Evolutionary conservation across 2,329 filamentous ascomycete genomes (phyloP).

Genomic region (Orbilia blumenaviensis): DNA sequence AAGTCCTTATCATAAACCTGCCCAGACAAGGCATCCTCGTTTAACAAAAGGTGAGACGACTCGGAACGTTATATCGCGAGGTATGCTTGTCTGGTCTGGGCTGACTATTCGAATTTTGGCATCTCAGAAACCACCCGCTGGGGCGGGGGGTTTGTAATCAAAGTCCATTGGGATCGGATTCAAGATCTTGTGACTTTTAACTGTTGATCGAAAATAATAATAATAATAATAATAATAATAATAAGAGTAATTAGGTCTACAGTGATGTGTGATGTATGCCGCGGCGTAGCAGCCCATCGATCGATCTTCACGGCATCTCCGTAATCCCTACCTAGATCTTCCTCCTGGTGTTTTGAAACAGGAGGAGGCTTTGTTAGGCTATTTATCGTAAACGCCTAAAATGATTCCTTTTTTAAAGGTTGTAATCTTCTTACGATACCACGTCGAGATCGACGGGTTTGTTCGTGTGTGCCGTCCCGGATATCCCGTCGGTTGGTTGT

Average conservation of each 20-base stretch:
- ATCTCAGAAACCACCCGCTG: slow-evolving; percentile 10
- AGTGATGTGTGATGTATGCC: too few species aligned
- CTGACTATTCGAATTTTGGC: slow-evolving; percentile 32
- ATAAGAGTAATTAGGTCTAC: too few species aligned
- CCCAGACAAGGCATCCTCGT: slow-evolving; percentile 10
- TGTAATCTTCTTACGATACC: background rate
- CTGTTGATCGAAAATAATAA: too few species aligned
- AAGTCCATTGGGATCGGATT: slow-evolving; percentile 1
- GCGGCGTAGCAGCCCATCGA: too few species aligned
- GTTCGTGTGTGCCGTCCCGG: slow-evolving; percentile 41
- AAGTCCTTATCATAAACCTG: slow-evolving; percentile 36
- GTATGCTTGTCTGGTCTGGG: too few species aligned
- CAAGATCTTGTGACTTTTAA: slow-evolving; percentile 25
- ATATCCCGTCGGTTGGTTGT: too few species aligned
- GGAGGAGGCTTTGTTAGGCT: slow-evolving; percentile 28
- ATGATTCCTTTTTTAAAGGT: slow-evolving; percentile 8
- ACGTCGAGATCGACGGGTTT: slow-evolving; percentile 20
- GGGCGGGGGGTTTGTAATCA: too few species aligned
- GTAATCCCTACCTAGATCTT: slow-evolving; percentile 10
- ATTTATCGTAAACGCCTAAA: slow-evolving; percentile 11
- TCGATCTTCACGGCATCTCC: slow-evolving; percentile 37
- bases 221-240: too few species aligned
- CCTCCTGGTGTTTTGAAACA: slow-evolving; percentile 8
- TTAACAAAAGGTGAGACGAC: too few species aligned
- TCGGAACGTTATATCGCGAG: too few species aligned